These are phyloP conservation scores for Tylopilus cervinicoccineus DNA, from an alignment of 768 basidiomycete species.

Conservation along the genomic window DNA sequence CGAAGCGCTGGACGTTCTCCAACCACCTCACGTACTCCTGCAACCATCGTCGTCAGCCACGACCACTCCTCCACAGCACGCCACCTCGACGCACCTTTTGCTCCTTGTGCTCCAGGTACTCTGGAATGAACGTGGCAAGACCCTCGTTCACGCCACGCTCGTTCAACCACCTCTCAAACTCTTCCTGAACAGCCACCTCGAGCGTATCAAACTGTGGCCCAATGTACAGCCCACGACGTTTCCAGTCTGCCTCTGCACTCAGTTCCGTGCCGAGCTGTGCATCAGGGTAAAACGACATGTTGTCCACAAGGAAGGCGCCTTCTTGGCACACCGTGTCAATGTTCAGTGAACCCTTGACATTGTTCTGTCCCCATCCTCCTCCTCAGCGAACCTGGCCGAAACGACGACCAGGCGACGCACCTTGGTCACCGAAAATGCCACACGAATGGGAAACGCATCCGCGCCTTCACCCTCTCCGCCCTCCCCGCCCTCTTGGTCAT, in stretches of 20 bases:
- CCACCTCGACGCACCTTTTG: conserved; percentile 60
- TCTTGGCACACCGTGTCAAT: conserved; percentile 79
- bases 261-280: conserved; percentile 66
- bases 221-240: conserved; percentile 85
- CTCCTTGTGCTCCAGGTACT: conserved; percentile 88
- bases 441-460: conserved; percentile 67
- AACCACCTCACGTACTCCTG: conserved; percentile 95
- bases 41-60: conserved; percentile 2
- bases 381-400: neutral
- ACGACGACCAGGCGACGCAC: conserved; percentile 30
- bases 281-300: conserved; percentile 82
- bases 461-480: conserved; percentile 27
- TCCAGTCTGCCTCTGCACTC: conserved; percentile 91
- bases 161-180: conserved; percentile 84
- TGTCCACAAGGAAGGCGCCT: conserved; percentile 81
- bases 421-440: conserved; percentile 84
- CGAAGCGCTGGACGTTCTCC: conserved; percentile 72
- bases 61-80: conserved; percentile 1
- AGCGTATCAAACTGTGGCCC: conserved; percentile 94
- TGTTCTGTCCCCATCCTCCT: conserved; percentile 33
- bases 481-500: conserved; percentile 38
- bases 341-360: conserved; percentile 62
- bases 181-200: conserved; percentile 82
- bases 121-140: conserved; percentile 83
- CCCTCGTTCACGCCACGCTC: conserved; percentile 86